These are phyloP conservation scores for Limonomyces culmigenus DNA, from an alignment of 1,284 basidiomycete genomes.

Conservation along the genomic window DNA sequence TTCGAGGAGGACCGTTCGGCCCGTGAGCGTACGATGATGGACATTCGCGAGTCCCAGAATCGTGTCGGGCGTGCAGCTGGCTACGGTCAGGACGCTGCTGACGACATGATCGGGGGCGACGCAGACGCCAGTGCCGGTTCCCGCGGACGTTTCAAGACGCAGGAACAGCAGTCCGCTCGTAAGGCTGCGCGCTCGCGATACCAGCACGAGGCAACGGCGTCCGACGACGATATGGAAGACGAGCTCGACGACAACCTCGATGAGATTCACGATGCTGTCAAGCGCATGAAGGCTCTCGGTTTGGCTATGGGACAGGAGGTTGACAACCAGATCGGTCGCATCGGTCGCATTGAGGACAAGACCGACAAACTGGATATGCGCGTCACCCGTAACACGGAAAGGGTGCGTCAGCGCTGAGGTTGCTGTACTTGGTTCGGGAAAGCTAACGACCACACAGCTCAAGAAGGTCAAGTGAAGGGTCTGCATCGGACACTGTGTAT, in stretches of 20 bases:
- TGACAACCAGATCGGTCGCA: conserved; percentile 57
- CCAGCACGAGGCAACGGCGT: conserved; percentile 89
- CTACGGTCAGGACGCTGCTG: conserved; percentile 39
- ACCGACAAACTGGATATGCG: conserved; percentile 43
- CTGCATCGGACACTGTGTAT: no score
- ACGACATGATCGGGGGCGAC: conserved; percentile 15
- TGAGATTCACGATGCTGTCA: conserved; percentile 72
- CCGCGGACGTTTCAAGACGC: conserved; percentile 25
- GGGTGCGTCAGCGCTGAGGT: conserved; percentile 24
- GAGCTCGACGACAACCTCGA: conserved; percentile 79
- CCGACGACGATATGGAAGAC: conserved; percentile 92
- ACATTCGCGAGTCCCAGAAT: conserved; percentile 78
- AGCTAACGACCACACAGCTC: conserved; percentile 24
- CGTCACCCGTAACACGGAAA: conserved; percentile 54
- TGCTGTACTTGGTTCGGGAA: conserved; percentile 4
- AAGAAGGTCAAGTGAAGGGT: conserved; percentile 54
- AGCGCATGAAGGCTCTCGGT: conserved; percentile 73
- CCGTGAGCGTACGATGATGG: conserved; percentile 71
- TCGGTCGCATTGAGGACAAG: conserved; percentile 57
- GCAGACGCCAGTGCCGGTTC: conserved; percentile 26
- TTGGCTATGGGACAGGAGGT: conserved; percentile 74
- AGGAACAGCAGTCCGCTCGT: conserved; percentile 27
- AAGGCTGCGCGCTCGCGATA: conserved; percentile 71
- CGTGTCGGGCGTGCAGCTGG: conserved; percentile 66
- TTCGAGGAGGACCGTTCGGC: conserved; percentile 83